Base-by-base conservation (phyloP, 2,329 filamentous ascomycete genomes). In the Cordyceps cicadae region DNA sequence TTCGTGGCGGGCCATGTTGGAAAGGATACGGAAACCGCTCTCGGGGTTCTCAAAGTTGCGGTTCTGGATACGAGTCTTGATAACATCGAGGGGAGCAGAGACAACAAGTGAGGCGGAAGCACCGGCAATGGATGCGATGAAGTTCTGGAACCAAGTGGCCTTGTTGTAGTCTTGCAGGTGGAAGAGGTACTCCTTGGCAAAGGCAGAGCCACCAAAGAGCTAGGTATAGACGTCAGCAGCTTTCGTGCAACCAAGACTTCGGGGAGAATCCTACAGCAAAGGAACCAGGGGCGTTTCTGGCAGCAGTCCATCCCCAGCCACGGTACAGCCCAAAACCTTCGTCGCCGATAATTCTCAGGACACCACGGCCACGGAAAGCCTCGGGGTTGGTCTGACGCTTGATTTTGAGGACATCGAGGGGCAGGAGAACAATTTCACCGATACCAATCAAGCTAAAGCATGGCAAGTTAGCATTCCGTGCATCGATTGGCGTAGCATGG, bases 341-440 rank as follows among this genome's bases (percentile, higher is more conserved):
- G 71, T 99, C 94, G 62, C 85, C 83, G 64, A 99, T 83, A 66
- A 99, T 97, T 76, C 83, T 88, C 72, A 97, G 79, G 63, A 99
- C 82, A 64, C 94, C 94, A 70, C 94, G 89, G 68, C 93, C 93
- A 67, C 92, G 86, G 86, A 99, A 99, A 41, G 94, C 92, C 72
- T 97, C 94, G 46, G 94, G 94, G 81, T 99, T 99, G 67, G 94
- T 99, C 80, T 99, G 94, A 70, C 94, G 87, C 85, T 99, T 99
- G 80, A 99, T 99, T 85, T 99, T 99, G 65, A 99, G 84, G 45
- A 99, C 93, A 69, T 99, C 94, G 63, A 99, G 85, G 48, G 94
- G 94, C 46, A 99, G 84, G 34, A 99, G 85, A 62, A 99, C 85
- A 66, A 99, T 96, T 79, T 99, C 94, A 71, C 94, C 94, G 69